These are phyloP conservation scores for Phanerodontia chrysosporium DNA, from an alignment of 768 basidiomycete species.

Conservation along the genomic window DNA sequence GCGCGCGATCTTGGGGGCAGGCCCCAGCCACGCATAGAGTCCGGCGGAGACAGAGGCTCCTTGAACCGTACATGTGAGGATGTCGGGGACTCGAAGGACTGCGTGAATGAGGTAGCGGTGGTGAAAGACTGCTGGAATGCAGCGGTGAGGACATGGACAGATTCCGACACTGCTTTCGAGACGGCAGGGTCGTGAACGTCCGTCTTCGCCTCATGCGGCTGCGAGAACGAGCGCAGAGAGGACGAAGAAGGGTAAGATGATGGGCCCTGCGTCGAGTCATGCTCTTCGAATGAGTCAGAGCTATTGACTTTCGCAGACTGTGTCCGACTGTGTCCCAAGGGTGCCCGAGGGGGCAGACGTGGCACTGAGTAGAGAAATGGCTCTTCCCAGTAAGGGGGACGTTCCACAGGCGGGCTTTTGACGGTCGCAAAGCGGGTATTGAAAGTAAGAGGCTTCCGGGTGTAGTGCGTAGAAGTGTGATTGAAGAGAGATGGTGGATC, in stretches of 20 bases:
- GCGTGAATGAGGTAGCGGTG: slow-evolving; percentile 5
- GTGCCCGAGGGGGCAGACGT: slow-evolving; percentile 8
- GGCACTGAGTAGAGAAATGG: slow-evolving; percentile 17
- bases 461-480: slow-evolving; percentile 14
- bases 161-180: neutral
- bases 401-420: slow-evolving; percentile 1
- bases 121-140: slow-evolving; percentile 14
- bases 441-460: slow-evolving; percentile 13
- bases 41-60: slow-evolving; percentile 7
- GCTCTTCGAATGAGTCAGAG: neutral
- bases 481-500: slow-evolving; percentile 18
- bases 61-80: neutral
- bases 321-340: slow-evolving; percentile 9
- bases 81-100: slow-evolving; percentile 3
- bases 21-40: slow-evolving; percentile 7
- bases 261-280: neutral
- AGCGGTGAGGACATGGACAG: slow-evolving; percentile 8
- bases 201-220: neutral
- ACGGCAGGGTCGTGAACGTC: neutral
- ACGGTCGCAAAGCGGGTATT: slow-evolving; percentile 1
- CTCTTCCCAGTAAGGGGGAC: slow-evolving; percentile 13
- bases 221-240: neutral
- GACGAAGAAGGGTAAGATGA: slow-evolving; percentile 5
- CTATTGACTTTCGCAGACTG: slow-evolving; percentile 1
- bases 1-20: neutral